Evolutionary conservation across 1,284 basidiomycete genomes (phyloP), one percentile per base, ranked within the genome.

Genomic region (Phaffia rhodozyma): DNA sequence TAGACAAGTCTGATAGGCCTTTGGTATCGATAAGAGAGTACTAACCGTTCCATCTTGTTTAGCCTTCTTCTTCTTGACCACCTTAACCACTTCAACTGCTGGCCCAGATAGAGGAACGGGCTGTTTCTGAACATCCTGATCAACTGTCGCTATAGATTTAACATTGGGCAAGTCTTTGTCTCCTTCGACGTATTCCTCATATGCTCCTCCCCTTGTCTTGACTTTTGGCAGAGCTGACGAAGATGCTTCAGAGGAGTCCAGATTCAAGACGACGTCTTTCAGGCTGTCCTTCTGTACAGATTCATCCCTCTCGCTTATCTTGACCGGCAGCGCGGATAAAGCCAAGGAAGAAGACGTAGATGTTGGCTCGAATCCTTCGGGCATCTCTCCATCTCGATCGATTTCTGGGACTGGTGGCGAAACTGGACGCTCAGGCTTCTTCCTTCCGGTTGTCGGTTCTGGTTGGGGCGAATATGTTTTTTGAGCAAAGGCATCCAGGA

Each of bases 351-450:
- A 66, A 60, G 68, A 66, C 55, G 66, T 57, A 34, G 65, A 66
- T 27, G 74, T 69, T 1, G 72, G 43, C 6, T 74, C 68, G n/a
- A 78, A 79, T 38, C 83, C 81, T 52, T 82, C 81, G 1, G 90
- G 91, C 86, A 92, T 88, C 74, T 91, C 90, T 1, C 91, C 91
- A 0, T 84, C 81, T 69, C 82, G 82, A 68, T 92, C 89, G 67
- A 93, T 73, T 38, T 72, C 70, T 3, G 70, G 70, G 18, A 71
- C 70, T 20, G 72, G 69, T n/a, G 70, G 68, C 11, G 68, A 55
- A 66, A 65, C 11, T 7, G 29, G 30, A 49, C 29, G 60, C 66
- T 67, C 55, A 62, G 13, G 13, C 55, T 54, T 65, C 29, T 21
- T 29, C 50, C 63, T 65, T 27, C 54, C 27, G 50, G 9, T 43